Evolutionary conservation across 2,329 filamentous ascomycete species (phyloP).

Genomic region (Phialophora macrospora): DNA sequence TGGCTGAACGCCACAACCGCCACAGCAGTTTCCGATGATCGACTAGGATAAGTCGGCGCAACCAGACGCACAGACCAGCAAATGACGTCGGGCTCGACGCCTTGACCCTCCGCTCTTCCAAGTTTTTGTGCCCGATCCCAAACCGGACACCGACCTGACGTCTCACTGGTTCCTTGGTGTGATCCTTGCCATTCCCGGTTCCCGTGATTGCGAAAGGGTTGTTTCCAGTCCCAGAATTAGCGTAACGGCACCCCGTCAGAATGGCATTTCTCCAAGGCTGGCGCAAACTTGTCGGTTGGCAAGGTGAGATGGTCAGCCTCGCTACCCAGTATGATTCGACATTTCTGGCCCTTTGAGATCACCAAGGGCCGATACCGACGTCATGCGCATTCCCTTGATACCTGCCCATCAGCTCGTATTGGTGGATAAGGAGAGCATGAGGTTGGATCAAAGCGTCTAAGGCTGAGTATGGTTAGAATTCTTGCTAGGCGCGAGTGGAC

Average conservation of each 20-base stretch:
- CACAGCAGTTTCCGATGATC: conserved; percentile 7
- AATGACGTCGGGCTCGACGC: conserved; percentile 25
- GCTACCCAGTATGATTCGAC: conserved; percentile 8
- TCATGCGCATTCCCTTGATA: conserved; percentile 11
- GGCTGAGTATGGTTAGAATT: conserved; percentile 20
- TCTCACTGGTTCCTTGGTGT: conserved; percentile 17
- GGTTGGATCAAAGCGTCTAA: conserved; percentile 7
- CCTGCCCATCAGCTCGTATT: conserved; percentile 7
- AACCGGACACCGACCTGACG: conserved; percentile 11
- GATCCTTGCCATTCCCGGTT: conserved; percentile 8
- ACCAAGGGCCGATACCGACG: conserved; percentile 10
- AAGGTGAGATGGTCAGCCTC: conserved; percentile 19
- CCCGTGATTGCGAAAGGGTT: conserved; percentile 4
- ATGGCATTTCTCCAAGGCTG: conserved; percentile 8
- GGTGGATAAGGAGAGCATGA: conserved; percentile 7
- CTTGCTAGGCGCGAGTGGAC: conserved; percentile 8
- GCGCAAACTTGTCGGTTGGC: background rate
- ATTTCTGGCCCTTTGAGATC: background rate
- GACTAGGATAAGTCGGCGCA: conserved; percentile 16
- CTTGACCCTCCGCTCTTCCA: conserved; percentile 3
- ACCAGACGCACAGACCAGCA: conserved; percentile 11
- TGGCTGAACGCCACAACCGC: conserved; percentile 10
- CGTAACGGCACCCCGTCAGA: conserved; percentile 16
- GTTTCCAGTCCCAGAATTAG: conserved; percentile 19
- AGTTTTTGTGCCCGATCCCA: conserved; percentile 25